Base-by-base conservation (phyloP, 1,284 basidiomycete genomes). In the Microbotryum silenes-acaulis region DNA sequence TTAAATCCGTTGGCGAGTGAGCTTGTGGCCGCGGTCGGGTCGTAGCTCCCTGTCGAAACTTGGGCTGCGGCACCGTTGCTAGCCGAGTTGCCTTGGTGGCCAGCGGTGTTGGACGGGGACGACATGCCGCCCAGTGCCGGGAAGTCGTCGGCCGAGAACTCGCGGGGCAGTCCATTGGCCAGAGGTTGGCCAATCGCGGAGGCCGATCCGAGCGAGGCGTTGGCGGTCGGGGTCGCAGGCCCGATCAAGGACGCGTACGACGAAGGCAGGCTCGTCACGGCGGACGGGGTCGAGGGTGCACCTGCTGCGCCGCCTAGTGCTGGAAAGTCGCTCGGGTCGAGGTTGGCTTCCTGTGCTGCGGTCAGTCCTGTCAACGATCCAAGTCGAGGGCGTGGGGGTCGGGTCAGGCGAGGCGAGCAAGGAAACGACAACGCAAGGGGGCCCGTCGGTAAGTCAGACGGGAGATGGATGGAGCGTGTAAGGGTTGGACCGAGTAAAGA, bases 261-360 rank as follows among this genome's bases (percentile, higher is more conserved):
- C n/a, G 62, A 64, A 46, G 71, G 59, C 56, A 70, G 53, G 47
- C 57, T 57, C 55, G 61, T 56, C 51, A 61, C 47, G 52, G 59
- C 47, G 57, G 63, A 33, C 18, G 60, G 51, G 29, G 47, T 47
- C n/a, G 47, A 42, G 20, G 61, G 21, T 21, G 66, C 37, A 14
- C 52, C 54, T n/a, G 57, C 56, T 56, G 87, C 84, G 51, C 87
- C 87, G 14, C 37, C 37, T 18, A 90, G 80, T 29, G 87, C 88
- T 14, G 88, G 88, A 71, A 90, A 90, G 75, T 90, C 88, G 72
- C 86, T 89, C 44, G 83, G 87, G 78, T 89, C 88, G 56, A 89
- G 81, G n/a, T 83, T 85, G 60, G 85, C 82, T 71, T 88, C 87
- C 83, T 55, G 47, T 16, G 27, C 37, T 29, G 47, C 37, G 12